Evolutionary conservation across 2,329 filamentous ascomycete genomes (phyloP).

Genomic region (Fusarium circinatum): DNA sequence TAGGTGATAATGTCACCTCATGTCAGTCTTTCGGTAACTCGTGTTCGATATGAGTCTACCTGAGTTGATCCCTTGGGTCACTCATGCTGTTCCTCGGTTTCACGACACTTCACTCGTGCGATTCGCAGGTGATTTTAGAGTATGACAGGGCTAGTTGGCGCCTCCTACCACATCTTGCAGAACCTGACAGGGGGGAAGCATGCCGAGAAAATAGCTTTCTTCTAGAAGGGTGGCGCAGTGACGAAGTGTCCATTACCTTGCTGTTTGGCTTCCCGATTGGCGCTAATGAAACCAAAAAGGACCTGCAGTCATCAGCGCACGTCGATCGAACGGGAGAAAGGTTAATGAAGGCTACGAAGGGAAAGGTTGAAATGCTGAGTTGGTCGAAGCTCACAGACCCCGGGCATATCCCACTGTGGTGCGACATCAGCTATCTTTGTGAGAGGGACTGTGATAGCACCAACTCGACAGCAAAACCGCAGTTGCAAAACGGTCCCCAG

Average conservation of each 20-base stretch:
- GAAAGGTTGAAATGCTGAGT: conserved; percentile 9
- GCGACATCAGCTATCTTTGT: conserved; percentile 27
- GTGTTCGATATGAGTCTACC: background rate
- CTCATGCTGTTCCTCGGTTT: conserved; percentile 12
- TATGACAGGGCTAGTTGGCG: background rate
- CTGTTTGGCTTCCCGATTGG: background rate
- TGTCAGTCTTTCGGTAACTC: background rate
- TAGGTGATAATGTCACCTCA: background rate
- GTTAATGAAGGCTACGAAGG: background rate
- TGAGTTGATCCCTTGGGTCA: conserved; percentile 3
- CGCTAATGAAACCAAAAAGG: conserved; percentile 13
- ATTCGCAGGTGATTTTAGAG: conserved; percentile 6
- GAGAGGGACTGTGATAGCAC: conserved; percentile 19
- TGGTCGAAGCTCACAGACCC: conserved; percentile 19
- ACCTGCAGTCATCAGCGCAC: conserved; percentile 14
- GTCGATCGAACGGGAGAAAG: conserved; percentile 24
- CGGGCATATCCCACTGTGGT: conserved; percentile 23
- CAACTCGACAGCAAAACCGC: background rate
- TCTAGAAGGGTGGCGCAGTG: conserved; percentile 34
- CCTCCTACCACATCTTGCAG: conserved; percentile 26
- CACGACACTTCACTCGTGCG: conserved; percentile 2
- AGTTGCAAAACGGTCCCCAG: background rate
- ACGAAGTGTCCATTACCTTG: conserved; percentile 6
- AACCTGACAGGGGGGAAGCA: conserved; percentile 5
- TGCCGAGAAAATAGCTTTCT: conserved; percentile 35